These are phyloP conservation scores for Suillus hirtellus DNA, from an alignment of 768 basidiomycete species.

Conservation along the genomic window DNA sequence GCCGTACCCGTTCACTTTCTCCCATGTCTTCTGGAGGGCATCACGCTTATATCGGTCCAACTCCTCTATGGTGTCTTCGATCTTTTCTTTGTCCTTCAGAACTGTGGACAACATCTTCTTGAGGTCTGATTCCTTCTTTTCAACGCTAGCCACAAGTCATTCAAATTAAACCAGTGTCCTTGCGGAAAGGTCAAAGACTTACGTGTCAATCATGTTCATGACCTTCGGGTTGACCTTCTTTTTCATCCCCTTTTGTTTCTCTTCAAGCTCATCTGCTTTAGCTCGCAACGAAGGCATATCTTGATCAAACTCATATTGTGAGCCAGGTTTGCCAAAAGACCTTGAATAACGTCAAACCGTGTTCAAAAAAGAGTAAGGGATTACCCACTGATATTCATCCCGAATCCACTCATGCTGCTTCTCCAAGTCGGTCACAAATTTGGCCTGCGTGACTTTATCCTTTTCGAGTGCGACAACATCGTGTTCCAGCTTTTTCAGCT, in stretches of 20 bases:
- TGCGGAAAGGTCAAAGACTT: slow-evolving; percentile 35
- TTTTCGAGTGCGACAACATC: slow-evolving; percentile 61
- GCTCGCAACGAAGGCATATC: slow-evolving; percentile 61
- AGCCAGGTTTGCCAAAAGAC: slow-evolving; percentile 79
- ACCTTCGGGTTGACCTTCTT: slow-evolving; percentile 96
- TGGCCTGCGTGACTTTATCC: slow-evolving; percentile 59
- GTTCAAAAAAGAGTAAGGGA: neutral
- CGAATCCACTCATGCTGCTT: slow-evolving; percentile 85
- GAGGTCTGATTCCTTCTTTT: slow-evolving; percentile 87
- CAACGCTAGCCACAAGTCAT: slow-evolving; percentile 57
- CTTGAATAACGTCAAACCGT: slow-evolving; percentile 38
- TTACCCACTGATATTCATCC: slow-evolving; percentile 80
- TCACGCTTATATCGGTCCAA: slow-evolving; percentile 94
- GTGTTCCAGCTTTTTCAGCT: slow-evolving; percentile 67
- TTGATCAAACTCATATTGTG: slow-evolving; percentile 77
- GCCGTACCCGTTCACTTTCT: slow-evolving; percentile 82
- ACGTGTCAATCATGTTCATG: slow-evolving; percentile 95
- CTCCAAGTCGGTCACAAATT: slow-evolving; percentile 65
- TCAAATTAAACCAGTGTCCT: neutral
- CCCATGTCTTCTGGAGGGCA: slow-evolving; percentile 92
- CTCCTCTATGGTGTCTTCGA: slow-evolving; percentile 90
- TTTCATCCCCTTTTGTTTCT: slow-evolving; percentile 82
- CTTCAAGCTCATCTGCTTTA: slow-evolving; percentile 73
- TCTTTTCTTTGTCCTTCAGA: slow-evolving; percentile 90
- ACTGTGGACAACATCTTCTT: slow-evolving; percentile 89